phyloP scores from a whole-genome alignment of 1,139 yeast species.

The Hyphopichia pseudoburtonii region DNA sequence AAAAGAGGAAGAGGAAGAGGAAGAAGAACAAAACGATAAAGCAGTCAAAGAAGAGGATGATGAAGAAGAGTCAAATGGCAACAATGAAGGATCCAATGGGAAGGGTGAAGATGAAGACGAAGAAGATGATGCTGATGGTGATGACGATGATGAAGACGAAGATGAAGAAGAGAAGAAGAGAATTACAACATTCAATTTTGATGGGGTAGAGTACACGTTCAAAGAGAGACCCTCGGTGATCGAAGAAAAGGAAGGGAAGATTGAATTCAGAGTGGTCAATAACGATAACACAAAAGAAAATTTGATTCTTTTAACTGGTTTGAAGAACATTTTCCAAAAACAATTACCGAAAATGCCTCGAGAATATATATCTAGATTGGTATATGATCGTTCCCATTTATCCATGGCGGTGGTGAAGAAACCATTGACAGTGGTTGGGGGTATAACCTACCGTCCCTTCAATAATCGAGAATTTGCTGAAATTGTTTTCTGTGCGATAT shows the following conservation, averaged over 20 bases:
- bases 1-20: slow-evolving; percentile 13
- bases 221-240: slow-evolving; percentile 92
- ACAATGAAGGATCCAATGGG: slow-evolving; percentile 6
- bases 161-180: slow-evolving; percentile 57
- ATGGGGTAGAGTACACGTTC: slow-evolving; percentile 80
- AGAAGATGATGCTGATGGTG: slow-evolving; percentile 30
- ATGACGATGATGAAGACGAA: slow-evolving; percentile 44
- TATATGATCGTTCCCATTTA: slow-evolving; percentile 89
- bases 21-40: slow-evolving; percentile 12
- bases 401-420: slow-evolving; percentile 95
- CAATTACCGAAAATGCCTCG: slow-evolving; percentile 98
- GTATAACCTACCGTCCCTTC: slow-evolving; percentile 94
- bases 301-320: slow-evolving; percentile 88
- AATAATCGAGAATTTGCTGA: slow-evolving; percentile 91
- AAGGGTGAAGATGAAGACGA: slow-evolving; percentile 19
- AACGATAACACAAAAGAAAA: slow-evolving; percentile 88
- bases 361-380: slow-evolving; percentile 91
- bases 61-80: too few species aligned
- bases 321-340: slow-evolving; percentile 93
- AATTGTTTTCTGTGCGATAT: slow-evolving; percentile 96
- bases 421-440: slow-evolving; percentile 95
- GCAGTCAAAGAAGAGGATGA: slow-evolving; percentile 13
- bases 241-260: slow-evolving; percentile 87
- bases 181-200: slow-evolving; percentile 50
- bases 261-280: slow-evolving; percentile 93